phyloP scores from a whole-genome alignment of 2,329 filamentous ascomycete species.

The Sarocladium brachiariae region DNA sequence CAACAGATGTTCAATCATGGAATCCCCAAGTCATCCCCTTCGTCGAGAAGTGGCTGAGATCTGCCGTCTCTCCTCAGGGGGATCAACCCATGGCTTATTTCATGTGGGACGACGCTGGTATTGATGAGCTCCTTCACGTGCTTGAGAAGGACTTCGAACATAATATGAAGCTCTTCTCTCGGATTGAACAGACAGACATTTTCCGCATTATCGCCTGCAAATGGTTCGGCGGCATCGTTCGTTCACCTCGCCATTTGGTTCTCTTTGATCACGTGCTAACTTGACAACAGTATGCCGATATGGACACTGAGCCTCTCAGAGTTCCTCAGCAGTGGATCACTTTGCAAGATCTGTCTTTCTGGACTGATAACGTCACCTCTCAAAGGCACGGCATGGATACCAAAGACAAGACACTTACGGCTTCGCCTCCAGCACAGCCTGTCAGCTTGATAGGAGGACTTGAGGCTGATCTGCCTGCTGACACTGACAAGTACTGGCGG shows the following conservation, averaged over 20 bases:
- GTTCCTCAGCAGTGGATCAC: constrained; percentile 17
- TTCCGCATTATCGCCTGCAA: constrained; percentile 18
- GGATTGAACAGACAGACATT: constrained; percentile 18
- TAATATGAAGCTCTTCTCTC: constrained; percentile 15
- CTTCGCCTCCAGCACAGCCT: constrained; percentile 8
- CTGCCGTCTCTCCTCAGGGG: constrained; percentile 10
- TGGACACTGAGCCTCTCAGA: constrained; percentile 19
- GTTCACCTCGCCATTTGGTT: constrained; percentile 2
- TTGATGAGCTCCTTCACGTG: constrained; percentile 15
- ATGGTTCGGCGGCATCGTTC: constrained; percentile 19
- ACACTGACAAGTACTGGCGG: constrained; percentile 17
- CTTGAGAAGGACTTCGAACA: constrained; percentile 14
- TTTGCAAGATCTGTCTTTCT: constrained; percentile 14
- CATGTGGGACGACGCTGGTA: constrained; percentile 18
- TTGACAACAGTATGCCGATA: constrained; percentile 17
- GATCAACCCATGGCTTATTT: constrained; percentile 18
- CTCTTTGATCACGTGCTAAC: constrained; percentile 3
- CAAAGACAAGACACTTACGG: neutral
- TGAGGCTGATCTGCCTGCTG: constrained; percentile 19
- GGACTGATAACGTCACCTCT: constrained; percentile 16
- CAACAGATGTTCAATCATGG: constrained; percentile 14
- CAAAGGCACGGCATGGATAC: constrained; percentile 12
- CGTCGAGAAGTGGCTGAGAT: constrained; percentile 18
- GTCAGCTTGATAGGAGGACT: constrained; percentile 19
- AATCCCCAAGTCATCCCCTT: constrained; percentile 15